Base-by-base conservation (phyloP, 768 basidiomycete species). In the Trametes cingulata region DNA sequence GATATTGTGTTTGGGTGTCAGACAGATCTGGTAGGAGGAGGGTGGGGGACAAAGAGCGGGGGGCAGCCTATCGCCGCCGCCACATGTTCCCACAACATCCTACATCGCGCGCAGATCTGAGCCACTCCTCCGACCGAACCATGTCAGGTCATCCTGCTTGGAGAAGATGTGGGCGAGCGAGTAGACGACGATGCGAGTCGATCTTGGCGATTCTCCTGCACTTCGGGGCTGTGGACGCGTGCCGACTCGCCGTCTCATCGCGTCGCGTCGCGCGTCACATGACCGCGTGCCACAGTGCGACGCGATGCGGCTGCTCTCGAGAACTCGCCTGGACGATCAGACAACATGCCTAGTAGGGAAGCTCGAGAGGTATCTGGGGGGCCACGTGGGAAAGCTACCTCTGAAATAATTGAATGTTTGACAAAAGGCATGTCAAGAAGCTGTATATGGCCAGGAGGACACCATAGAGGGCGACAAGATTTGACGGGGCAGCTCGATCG, bases 101-200 rank as follows among this genome's bases (percentile, higher is more conserved):
- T 10, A 35, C 42, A 54, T 54, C 53, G 53, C 6, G 15, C 41
- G 29, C 41, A 25, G 54, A 56, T 56, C 54, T 56, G 54, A 56
- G 54, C 54, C 54, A 56, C 54, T 37, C 54, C 41, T 24, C 46
- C 27, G n/a, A n/a, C n/a, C n/a, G n/a, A n/a, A n/a, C n/a, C n/a
- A n/a, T n/a, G n/a, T n/a, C n/a, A n/a, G n/a, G n/a, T n/a, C n/a
- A n/a, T n/a, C n/a, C n/a, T n/a, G 6, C 46, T 33, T 10, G 29
- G 29, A 33, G 29, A 33, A 33, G 4, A 4, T 33, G 29, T 5
- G 10, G 29, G 29, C 6, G 29, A 5, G 29, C 29, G 29, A 33
- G 29, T 33, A 33, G 29, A 33, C 6, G 6, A 4, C 10, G 29
- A 33, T 33, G 29, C 29, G 29, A 33, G 29, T 33, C n/a, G n/a